Evolutionary conservation across 306 rosid genomes (phyloP), one percentile per base, ranked within the genome.

Genomic region (Adenanthera pavonina): DNA sequence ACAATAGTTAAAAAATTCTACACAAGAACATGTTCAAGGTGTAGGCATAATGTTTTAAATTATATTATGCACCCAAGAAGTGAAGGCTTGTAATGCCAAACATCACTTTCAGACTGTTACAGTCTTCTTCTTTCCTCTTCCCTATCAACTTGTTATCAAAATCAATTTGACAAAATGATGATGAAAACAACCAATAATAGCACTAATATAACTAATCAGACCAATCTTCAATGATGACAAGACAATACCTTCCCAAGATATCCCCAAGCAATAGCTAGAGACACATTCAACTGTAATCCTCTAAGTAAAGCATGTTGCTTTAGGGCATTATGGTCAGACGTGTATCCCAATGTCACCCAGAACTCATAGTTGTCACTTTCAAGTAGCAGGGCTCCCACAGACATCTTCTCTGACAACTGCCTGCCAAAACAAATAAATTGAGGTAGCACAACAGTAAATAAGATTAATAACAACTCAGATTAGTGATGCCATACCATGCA

Each of bases 231-330:
- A 41, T 3, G 14, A 79, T 40, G 70, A 60, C 76, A 19, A 75
- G 87, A 86, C 87, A 65, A 47, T 91, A 93, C 98, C 97, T 91
- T 91, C 84, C 98, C 98, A 69, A 95, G 92, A 87, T 89, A 90
- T 77, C 94, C 95, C 98, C 97, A 95, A 36, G 91, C 97, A 84
- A 85, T 82, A 88, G 97, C 97, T 69, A 89, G 81, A 82, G 98
- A 92, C 53, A 80, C 92, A 79, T 95, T 91, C 88, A 92, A 85
- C 76, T 95, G 98, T 81, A 95, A 88, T 60, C 91, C 97, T 84
- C 97, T 87, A 69, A 95, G 88, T 69, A 92, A 68, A 77, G 98
- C 95, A 86, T 95, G 97, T 86, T 95, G 97, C 83, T 90, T 92
- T 75, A 95, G 83, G 49, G 94, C 89, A 75, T 59, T 84, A 80